Conservation (phyloP, 345 rosid genomes). For the Melaleuca alternifolia region DNA sequence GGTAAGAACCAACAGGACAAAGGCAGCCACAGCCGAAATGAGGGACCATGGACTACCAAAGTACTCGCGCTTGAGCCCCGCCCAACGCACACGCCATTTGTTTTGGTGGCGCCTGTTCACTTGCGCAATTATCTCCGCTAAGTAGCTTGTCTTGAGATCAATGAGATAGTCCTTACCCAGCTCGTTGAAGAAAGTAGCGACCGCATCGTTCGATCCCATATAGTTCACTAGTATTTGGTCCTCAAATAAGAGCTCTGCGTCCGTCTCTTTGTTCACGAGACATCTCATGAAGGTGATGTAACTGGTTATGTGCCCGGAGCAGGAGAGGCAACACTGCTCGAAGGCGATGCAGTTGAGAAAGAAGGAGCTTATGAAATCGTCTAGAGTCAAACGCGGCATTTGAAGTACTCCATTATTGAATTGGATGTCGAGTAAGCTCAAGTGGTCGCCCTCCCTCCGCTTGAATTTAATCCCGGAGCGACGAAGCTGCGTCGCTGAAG, state of each 20-base stretch:
- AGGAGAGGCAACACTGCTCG: background rate
- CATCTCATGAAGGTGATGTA: constrained; percentile 33
- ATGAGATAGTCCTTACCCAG: constrained; percentile 24
- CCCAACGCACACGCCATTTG: background rate
- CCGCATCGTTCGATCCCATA: constrained; percentile 28
- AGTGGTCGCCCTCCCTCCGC: constrained; percentile 14
- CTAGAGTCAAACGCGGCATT: constrained; percentile 27
- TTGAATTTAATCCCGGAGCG: constrained; percentile 24
- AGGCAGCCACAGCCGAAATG: background rate
- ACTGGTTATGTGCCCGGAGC: constrained; percentile 26
- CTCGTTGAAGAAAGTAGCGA: constrained; percentile 21
- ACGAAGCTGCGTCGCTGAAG: constrained; percentile 33
- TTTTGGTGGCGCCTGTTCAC: too few species aligned
- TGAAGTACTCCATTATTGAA: constrained; percentile 19
- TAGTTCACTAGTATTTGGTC: constrained; percentile 27
- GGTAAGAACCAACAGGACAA: background rate
- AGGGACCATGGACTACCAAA: background rate
- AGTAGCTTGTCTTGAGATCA: constrained; percentile 8
- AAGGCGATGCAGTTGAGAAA: constrained; percentile 33
- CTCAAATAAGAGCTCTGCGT: constrained; percentile 29
- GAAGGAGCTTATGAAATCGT: constrained; percentile 13
- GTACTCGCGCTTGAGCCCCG: background rate
- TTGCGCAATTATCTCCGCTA: too few species aligned
- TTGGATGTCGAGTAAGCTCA: constrained; percentile 17
- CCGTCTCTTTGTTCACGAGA: constrained; percentile 16